Base-by-base conservation (phyloP, 2,329 filamentous ascomycete species). In the Fonsecaea pedrosoi region DNA sequence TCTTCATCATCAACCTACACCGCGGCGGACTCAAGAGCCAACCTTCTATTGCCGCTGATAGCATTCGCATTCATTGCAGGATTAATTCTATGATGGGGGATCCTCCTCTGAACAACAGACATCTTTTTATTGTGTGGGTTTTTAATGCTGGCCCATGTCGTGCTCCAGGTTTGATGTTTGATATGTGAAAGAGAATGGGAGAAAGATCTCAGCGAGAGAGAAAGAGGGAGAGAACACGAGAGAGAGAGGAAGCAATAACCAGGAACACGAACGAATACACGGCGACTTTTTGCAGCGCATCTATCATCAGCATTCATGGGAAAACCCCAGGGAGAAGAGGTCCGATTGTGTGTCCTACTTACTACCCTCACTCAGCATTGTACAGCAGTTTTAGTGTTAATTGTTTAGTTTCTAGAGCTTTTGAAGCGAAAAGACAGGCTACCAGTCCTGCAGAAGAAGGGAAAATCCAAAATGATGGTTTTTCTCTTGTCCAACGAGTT, bases 41-140 rank as follows among this genome's bases (percentile, higher is more conserved):
- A 25, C 50, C 38, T 32, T 25, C 9, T 66, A 21, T 10, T 64
- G 12, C 32, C 62, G 30, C 59, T 59, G 1, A 45, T 66, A 30
- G 37, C 63, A 8, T 25, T 68, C 15, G 66, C 66, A 32, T 62
- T 68, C 13, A 30, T 65, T 13, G 55, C 60, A 13, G 68, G 66
- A 40, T 61, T 61, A 25, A 55, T 64, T 53, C 53, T 68, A 32
- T 70, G 64, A 70, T 54, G n/a, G 30, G 13, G 6, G 5, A 5
- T 45, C n/a, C 40, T 18, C 40, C 15, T 18, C 30, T 32, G 30
- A 32, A 4, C 30, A 32, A 32, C 30, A 32, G 4, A 32, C 30
- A 32, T 32, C 30, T n/a, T n/a, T 42, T 45, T 45, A 12, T 45
- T 45, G 10, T 45, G 25, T 25, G 25, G 30, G 30, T 5, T 32